These are phyloP conservation scores for Clonostachys solani DNA, from an alignment of 2,329 filamentous ascomycete genomes.

Conservation along the genomic window DNA sequence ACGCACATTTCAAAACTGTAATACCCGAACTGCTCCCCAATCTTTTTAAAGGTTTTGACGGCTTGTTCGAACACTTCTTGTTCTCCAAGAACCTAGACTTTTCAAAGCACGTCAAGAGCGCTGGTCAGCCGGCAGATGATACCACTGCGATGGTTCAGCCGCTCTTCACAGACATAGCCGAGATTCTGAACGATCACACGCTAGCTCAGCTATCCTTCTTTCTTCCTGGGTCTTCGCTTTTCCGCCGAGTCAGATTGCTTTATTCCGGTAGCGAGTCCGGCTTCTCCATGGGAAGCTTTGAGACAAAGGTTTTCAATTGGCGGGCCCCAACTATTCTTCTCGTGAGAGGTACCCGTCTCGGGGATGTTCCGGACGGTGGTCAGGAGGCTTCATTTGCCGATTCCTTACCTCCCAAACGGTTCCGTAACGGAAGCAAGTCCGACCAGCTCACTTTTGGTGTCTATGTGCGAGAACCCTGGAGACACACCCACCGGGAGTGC, in stretches of 20 bases:
- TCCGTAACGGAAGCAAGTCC: constrained; percentile 44
- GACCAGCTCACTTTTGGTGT: constrained; percentile 61
- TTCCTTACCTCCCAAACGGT: constrained; percentile 58
- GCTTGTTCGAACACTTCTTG: constrained; percentile 71
- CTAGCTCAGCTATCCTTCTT: constrained; percentile 72
- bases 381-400: constrained; percentile 55
- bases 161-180: constrained; percentile 44
- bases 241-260: constrained; percentile 59
- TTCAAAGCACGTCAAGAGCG: constrained; percentile 40
- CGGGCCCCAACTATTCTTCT: constrained; percentile 69
- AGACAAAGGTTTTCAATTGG: constrained; percentile 75
- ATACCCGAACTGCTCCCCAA: constrained; percentile 59
- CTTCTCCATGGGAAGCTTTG: constrained; percentile 75
- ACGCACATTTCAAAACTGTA: constrained; percentile 54
- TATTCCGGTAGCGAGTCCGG: constrained; percentile 69
- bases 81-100: constrained; percentile 70
- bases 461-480: constrained; percentile 66
- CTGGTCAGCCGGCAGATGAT: constrained; percentile 8
- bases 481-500: constrained; percentile 61
- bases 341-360: constrained; percentile 60
- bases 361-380: constrained; percentile 39
- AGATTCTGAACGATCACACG: constrained; percentile 61
- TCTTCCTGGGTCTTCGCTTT: constrained; percentile 59
- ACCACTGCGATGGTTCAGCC: constrained; percentile 33
- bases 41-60: constrained; percentile 63